A percentile compares a stretch with the other conserved stretches of the same genome.
phyloP scores from a whole-genome alignment of 495 filamentous ascomycete species.

The Parathielavia appendiculata region DNA sequence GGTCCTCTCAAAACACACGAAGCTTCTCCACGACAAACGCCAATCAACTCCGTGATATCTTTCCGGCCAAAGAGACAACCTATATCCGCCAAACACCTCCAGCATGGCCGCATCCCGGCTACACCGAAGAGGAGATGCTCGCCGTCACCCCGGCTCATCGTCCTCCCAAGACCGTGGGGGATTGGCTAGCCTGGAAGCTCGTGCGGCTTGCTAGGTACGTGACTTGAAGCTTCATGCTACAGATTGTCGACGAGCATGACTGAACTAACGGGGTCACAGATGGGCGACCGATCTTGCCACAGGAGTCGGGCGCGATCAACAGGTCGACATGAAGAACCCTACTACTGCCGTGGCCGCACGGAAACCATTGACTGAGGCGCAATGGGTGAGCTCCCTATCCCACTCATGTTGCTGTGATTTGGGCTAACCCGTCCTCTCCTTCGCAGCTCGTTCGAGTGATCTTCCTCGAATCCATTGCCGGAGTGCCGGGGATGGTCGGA shows the following conservation, averaged over 20 bases:
- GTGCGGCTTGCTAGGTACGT: slow-evolving; percentile 32
- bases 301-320: slow-evolving; percentile 40
- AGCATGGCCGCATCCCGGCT: slow-evolving; percentile 66
- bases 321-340: slow-evolving; percentile 43
- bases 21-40: slow-evolving; percentile 40
- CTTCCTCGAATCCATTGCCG: slow-evolving; percentile 92
- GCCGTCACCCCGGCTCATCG: slow-evolving; percentile 40
- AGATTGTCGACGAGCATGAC: not conserved
- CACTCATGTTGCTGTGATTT: not conserved
- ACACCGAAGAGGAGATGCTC: slow-evolving; percentile 44
- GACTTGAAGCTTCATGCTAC: too few relatives aligned
- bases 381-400: slow-evolving; percentile 36
- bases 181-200: slow-evolving; percentile 46
- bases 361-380: slow-evolving; percentile 44
- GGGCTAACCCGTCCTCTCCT: slow-evolving; percentile 4
- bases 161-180: slow-evolving; percentile 34
- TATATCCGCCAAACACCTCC: slow-evolving; percentile 48
- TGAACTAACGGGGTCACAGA: slow-evolving; percentile 20
- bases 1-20: slow-evolving; percentile 12
- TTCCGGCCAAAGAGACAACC: slow-evolving; percentile 43
- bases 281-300: slow-evolving; percentile 47
- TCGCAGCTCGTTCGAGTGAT: slow-evolving; percentile 67
- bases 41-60: slow-evolving; percentile 41
- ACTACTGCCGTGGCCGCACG: slow-evolving; percentile 41
- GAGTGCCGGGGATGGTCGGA: slow-evolving; percentile 94